Percentiles rank a stretch among this genome's conserved stretches.
These are phyloP conservation scores for Rickenella mellea DNA, from an alignment of 768 basidiomycete genomes.

Conservation along the genomic window DNA sequence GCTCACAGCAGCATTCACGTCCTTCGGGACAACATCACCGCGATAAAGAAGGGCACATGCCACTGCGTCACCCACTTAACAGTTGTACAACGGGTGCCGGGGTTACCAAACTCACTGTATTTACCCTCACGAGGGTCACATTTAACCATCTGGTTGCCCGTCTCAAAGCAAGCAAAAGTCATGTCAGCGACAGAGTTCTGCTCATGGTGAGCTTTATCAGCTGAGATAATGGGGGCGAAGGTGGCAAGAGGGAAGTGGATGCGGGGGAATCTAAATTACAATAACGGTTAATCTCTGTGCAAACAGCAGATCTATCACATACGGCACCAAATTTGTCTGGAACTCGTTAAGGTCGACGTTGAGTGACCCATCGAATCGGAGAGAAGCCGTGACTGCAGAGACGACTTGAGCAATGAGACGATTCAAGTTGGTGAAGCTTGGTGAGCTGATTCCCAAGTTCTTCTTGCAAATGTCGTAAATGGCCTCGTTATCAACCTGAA, in stretches of 20 bases:
- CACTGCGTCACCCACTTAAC: slow-evolving; percentile 46
- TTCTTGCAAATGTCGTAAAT: slow-evolving; percentile 99
- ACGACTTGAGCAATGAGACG: slow-evolving; percentile 97
- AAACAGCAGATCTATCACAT: slow-evolving; percentile 24
- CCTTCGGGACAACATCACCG: slow-evolving; percentile 96
- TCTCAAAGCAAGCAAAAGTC: slow-evolving; percentile 97
- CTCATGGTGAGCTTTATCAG: slow-evolving; percentile 92
- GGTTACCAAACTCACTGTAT: slow-evolving; percentile 66
- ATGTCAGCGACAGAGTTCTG: slow-evolving; percentile 97
- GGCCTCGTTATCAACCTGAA: slow-evolving; percentile 93
- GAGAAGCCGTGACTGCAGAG: slow-evolving; percentile 92
- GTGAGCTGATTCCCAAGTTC: slow-evolving; percentile 75
- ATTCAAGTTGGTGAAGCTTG: slow-evolving; percentile 91
- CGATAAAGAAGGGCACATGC: slow-evolving; percentile 89
- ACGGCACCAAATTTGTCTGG: slow-evolving; percentile 98
- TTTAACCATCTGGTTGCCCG: slow-evolving; percentile 93
- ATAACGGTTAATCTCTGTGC: slow-evolving; percentile 6
- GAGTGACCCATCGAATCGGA: slow-evolving; percentile 94
- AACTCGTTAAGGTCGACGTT: slow-evolving; percentile 98
- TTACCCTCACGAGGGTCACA: slow-evolving; percentile 97
- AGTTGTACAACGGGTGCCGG: slow-evolving; percentile 10
- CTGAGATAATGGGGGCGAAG: slow-evolving; percentile 91
- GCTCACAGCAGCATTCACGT: slow-evolving; percentile 85
- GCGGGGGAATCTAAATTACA: slow-evolving; percentile 72
- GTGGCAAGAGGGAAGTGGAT: slow-evolving; percentile 98